These are phyloP conservation scores for Penicillium subrubescens DNA, from an alignment of 495 filamentous ascomycete genomes.

Conservation along the genomic window DNA sequence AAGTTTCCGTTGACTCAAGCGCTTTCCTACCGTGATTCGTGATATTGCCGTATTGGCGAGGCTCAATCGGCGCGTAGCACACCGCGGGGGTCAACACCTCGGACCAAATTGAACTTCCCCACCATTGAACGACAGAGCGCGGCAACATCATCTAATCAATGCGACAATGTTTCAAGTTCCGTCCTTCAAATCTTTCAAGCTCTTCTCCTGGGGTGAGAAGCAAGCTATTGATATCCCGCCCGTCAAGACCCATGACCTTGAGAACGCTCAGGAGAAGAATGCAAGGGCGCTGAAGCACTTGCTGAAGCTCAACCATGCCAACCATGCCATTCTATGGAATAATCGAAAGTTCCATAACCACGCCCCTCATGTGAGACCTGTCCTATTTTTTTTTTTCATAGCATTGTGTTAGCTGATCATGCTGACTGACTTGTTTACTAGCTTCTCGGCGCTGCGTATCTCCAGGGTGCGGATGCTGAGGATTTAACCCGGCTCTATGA, in stretches of 20 bases:
- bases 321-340: slow-evolving; percentile 80
- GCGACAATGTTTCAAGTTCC: slow-evolving; percentile 33
- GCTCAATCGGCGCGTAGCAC: neutral
- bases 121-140: neutral
- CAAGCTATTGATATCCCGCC: slow-evolving; percentile 64
- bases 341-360: slow-evolving; percentile 84
- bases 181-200: slow-evolving; percentile 20
- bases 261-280: slow-evolving; percentile 74
- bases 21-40: no score
- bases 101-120: neutral
- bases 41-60: neutral
- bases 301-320: slow-evolving; percentile 86
- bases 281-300: slow-evolving; percentile 86
- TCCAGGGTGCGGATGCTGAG: slow-evolving; percentile 72
- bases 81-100: neutral
- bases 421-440: slow-evolving; percentile 31
- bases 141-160: neutral
- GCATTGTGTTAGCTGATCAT: neutral
- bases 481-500: slow-evolving; percentile 82
- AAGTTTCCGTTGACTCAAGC: neutral
- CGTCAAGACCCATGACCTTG: slow-evolving; percentile 74
- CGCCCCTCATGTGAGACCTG: slow-evolving; percentile 67
- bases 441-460: slow-evolving; percentile 78
- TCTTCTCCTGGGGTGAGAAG: slow-evolving; percentile 25
- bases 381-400: neutral